Base-by-base conservation (phyloP, 1,284 basidiomycete genomes). In the Cryptococcus sp. region DNA sequence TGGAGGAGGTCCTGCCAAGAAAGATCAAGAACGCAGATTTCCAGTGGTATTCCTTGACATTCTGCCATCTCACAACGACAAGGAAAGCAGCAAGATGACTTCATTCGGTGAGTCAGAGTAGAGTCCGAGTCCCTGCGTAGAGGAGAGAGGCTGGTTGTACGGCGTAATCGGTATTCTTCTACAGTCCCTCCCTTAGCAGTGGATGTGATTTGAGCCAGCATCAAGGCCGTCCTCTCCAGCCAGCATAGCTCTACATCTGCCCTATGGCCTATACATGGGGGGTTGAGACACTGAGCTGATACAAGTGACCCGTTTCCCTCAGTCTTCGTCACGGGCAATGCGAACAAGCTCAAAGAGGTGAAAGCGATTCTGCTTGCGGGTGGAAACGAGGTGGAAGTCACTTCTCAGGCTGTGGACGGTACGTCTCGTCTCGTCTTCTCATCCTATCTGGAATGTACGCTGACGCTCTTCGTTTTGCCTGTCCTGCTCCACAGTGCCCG, bases 241-340 rank as follows among this genome's bases (percentile, higher is more conserved):
- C 31, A 8, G 7, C 13, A 35, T 8, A 35, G 31, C 31, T 35
- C 31, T 35, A 35, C 31, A 35, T 13, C 13, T 13, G 13, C 31
- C 13, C 31, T 6, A 25, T 35, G 31, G 13, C 7, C 31, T 10
- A 35, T 35, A 13, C 31, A 13, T 35, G 5, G 31, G 13, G 4
- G 13, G 13, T 2, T 35, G 7, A 35, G 8, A 35, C 8, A 13
- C 10, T 10, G 31, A 10, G 13, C 31, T 35, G 31, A 35, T 35
- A 39, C 35, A 15, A 4, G n/a, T 19, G 1, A 4, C 10, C 20
- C 13, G 3, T 25, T 25, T 25, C 25, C 20, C 22, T n/a, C 62
- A 93, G 91, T 88, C 27, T 97, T 97, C 74, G 91, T 97, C 19
- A 97, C 94, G 1, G 92, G 93, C 45, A 98, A 98, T 76, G 85